A percentile compares a stretch with the other conserved stretches of the same genome.
Conservation (phyloP, 2,329 filamentous ascomycete genomes). For the Aspergillus hiratsukae region DNA sequence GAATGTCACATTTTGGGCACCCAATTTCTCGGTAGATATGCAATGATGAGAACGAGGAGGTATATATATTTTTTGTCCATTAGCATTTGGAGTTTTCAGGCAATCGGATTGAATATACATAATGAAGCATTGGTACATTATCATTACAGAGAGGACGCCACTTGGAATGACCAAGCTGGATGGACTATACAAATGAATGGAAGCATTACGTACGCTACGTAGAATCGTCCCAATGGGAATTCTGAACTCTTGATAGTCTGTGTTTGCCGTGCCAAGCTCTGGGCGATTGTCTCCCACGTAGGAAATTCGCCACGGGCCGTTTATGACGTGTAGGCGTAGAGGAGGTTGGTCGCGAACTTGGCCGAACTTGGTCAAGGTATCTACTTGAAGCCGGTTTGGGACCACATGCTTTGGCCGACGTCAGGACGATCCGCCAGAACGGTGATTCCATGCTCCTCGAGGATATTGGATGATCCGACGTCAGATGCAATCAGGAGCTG, state of each 20-base stretch:
- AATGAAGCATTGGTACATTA: not conserved
- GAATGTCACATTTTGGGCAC: conserved; percentile 49
- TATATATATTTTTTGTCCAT: not conserved
- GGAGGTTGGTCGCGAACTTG: no score
- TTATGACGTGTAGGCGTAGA: no score
- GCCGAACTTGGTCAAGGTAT: no score
- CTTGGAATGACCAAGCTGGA: not conserved
- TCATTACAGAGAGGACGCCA: not conserved
- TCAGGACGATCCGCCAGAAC: conserved; percentile 12
- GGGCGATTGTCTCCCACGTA: conserved; percentile 18
- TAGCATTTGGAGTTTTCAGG: not conserved
- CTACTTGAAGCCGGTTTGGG: conserved; percentile 34
- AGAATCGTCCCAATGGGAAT: not conserved
- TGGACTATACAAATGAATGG: not conserved
- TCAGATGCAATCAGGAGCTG: conserved; percentile 49
- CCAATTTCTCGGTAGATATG: conserved; percentile 15
- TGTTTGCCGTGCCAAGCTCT: no score
- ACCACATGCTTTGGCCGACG: conserved; percentile 39
- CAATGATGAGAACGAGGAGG: not conserved
- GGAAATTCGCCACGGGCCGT: conserved; percentile 2
- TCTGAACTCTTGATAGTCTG: not conserved
- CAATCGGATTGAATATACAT: not conserved
- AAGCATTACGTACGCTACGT: not conserved
- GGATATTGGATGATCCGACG: conserved; percentile 33
- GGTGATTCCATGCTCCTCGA: conserved; percentile 9